These are phyloP conservation scores for Paecilomyces formosus DNA, from an alignment of 2,329 filamentous ascomycete genomes.

Conservation along the genomic window DNA sequence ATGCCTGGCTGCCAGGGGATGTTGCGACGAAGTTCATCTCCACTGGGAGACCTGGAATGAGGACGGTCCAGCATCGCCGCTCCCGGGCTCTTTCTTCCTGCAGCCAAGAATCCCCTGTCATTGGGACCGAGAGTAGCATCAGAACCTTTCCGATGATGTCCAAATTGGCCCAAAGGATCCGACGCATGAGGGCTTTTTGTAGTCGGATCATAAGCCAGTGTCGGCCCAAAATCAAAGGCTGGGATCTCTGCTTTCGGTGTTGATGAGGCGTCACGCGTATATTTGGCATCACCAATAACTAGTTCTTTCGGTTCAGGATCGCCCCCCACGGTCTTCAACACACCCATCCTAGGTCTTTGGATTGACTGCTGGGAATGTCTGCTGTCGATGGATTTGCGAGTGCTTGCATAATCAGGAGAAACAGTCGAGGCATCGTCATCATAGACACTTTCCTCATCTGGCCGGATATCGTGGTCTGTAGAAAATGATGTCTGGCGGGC, in stretches of 20 bases:
- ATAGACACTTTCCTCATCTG: constrained; percentile 42
- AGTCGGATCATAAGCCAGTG: constrained; percentile 58
- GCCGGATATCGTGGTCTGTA: constrained; percentile 15
- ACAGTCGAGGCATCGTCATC: constrained; percentile 50
- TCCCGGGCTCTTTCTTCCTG: constrained; percentile 3
- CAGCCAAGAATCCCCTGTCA: constrained; percentile 5
- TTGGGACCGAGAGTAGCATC: constrained; percentile 22
- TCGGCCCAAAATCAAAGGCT: constrained; percentile 77
- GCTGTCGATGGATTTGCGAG: constrained; percentile 46
- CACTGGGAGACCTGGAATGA: constrained; percentile 34
- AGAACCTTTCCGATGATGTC: constrained; percentile 24
- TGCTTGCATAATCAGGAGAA: constrained; percentile 74
- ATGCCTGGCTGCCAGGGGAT: constrained; percentile 74
- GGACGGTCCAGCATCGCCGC: constrained; percentile 17
- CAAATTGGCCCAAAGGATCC: constrained; percentile 39
- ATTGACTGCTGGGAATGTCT: constrained; percentile 32
- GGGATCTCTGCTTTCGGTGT: constrained; percentile 54
- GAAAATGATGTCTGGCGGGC: constrained; percentile 19
- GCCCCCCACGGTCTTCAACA: constrained; percentile 68
- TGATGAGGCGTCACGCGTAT: constrained; percentile 26
- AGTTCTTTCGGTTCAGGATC: constrained; percentile 36
- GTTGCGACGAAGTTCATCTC: constrained; percentile 53
- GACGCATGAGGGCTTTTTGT: constrained; percentile 49
- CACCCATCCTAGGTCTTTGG: constrained; percentile 64
- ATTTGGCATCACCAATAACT: constrained; percentile 42